Percentiles rank a stretch among this genome's conserved stretches.
These are phyloP conservation scores for Candolleomyces aberdarensis DNA, from an alignment of 768 basidiomycete genomes.

Conservation along the genomic window DNA sequence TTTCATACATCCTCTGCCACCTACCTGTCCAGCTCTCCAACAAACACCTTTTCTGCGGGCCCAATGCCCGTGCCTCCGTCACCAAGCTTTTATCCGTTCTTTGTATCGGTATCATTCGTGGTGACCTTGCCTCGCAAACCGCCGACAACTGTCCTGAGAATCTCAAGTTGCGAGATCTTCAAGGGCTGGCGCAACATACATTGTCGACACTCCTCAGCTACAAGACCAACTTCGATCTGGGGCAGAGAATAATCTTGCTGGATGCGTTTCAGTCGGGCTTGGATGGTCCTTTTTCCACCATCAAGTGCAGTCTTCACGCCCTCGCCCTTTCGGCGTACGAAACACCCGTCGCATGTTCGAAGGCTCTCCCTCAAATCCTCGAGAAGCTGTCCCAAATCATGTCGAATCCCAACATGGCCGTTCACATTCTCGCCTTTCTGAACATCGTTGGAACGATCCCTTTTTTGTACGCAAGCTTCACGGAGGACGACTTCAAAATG, in stretches of 20 bases:
- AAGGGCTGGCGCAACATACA: constrained; percentile 84
- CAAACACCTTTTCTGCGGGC: constrained; percentile 96
- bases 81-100: constrained; percentile 61
- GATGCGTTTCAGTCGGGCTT: constrained; percentile 71
- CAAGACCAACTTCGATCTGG: constrained; percentile 68
- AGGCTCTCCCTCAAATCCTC: constrained; percentile 74
- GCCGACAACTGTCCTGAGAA: constrained; percentile 58
- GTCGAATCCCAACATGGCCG: constrained; percentile 88
- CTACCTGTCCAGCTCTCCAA: constrained; percentile 89
- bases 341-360: constrained; percentile 76
- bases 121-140: constrained; percentile 47
- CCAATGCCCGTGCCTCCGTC: constrained; percentile 64
- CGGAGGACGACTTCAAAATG: constrained; percentile 85
- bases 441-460: constrained; percentile 81
- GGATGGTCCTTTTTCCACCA: constrained; percentile 66
- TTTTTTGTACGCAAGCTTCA: constrained; percentile 83
- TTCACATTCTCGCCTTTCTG: constrained; percentile 94
- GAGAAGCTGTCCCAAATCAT: constrained; percentile 91
- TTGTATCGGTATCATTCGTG: constrained; percentile 61
- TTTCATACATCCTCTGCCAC: constrained; percentile 89
- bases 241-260: constrained; percentile 65
- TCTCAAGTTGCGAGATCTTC: constrained; percentile 76
- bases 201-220: constrained; percentile 89
- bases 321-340: constrained; percentile 88
- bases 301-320: constrained; percentile 88